phyloP scores from a whole-genome alignment of 179 eudicot species.

The Amaranthus tricolor region DNA sequence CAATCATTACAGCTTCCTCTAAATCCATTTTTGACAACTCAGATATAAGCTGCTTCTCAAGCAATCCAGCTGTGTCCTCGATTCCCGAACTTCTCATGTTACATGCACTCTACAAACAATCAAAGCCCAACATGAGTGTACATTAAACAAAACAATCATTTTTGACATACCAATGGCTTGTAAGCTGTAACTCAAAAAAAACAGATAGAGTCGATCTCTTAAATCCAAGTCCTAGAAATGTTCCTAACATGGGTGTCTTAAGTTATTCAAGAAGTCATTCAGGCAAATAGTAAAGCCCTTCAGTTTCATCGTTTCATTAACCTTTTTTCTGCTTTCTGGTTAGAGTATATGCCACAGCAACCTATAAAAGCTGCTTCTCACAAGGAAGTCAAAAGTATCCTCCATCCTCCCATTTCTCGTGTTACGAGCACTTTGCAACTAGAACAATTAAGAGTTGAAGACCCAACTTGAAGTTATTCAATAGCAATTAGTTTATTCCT shows the following conservation, averaged over 20 bases:
- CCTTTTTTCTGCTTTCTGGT: not conserved
- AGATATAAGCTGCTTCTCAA: slow-evolving; percentile 73
- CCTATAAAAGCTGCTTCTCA: too few relatives aligned
- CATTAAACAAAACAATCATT: not conserved
- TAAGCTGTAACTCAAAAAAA: not conserved
- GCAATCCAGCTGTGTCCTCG: slow-evolving; percentile 71
- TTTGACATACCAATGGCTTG: not conserved
- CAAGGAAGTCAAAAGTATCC: too few relatives aligned
- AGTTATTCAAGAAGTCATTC: not conserved
- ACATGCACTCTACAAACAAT: slow-evolving; percentile 67
- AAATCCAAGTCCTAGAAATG: not conserved
- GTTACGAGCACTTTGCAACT: too few relatives aligned
- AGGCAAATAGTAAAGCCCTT: not conserved
- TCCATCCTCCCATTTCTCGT: too few relatives aligned
- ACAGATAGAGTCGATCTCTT: not conserved
- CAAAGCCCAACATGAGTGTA: slow-evolving; percentile 7
- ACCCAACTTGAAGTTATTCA: too few relatives aligned
- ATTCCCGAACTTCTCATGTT: slow-evolving; percentile 70
- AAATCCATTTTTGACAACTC: slow-evolving; percentile 76
- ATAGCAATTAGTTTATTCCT: too few relatives aligned
- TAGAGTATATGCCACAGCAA: too few relatives aligned
- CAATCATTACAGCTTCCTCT: slow-evolving; percentile 64
- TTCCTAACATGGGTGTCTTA: not conserved
- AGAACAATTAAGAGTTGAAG: too few relatives aligned
- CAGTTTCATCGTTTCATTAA: too few relatives aligned